Evolutionary conservation across 331 rosid genomes (phyloP).

Genomic region (Saraca asoca): DNA sequence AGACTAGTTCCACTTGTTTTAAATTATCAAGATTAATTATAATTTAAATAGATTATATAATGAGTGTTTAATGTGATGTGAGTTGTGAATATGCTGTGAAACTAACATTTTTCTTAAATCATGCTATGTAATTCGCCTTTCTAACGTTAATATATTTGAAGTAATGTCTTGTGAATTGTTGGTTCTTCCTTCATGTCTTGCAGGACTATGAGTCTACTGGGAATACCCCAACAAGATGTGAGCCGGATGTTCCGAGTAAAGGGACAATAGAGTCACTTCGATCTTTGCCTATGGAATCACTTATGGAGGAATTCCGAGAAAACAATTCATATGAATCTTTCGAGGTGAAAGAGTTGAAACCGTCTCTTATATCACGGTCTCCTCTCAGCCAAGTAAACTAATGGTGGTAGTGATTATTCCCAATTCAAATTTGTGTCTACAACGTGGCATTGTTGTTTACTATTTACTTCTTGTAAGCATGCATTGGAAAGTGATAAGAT

Average conservation of each 20-base stretch:
- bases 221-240: constrained; percentile 62
- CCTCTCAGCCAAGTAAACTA: constrained; percentile 72
- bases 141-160: neutral
- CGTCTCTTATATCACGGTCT: constrained; percentile 88
- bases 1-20: too few species aligned
- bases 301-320: constrained; percentile 85
- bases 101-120: too few species aligned
- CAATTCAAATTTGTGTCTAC: constrained; percentile 46
- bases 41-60: too few species aligned
- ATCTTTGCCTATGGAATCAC: constrained; percentile 81
- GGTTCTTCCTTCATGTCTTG: constrained; percentile 19
- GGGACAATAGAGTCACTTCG: constrained; percentile 83
- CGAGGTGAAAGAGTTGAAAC: constrained; percentile 71
- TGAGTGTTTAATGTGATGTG: too few species aligned
- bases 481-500: constrained; percentile 2
- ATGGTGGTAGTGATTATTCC: neutral
- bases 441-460: constrained; percentile 33
- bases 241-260: constrained; percentile 75
- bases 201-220: constrained; percentile 93
- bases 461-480: neutral
- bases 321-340: constrained; percentile 56
- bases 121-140: neutral
- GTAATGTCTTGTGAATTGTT: neutral
- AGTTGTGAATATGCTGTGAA: too few species aligned
- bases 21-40: too few species aligned